A percentile compares a stretch with the other conserved stretches of the same genome.
phyloP scores from a whole-genome alignment of 2,329 filamentous ascomycete genomes.

The Ophiosphaerella korrae region DNA sequence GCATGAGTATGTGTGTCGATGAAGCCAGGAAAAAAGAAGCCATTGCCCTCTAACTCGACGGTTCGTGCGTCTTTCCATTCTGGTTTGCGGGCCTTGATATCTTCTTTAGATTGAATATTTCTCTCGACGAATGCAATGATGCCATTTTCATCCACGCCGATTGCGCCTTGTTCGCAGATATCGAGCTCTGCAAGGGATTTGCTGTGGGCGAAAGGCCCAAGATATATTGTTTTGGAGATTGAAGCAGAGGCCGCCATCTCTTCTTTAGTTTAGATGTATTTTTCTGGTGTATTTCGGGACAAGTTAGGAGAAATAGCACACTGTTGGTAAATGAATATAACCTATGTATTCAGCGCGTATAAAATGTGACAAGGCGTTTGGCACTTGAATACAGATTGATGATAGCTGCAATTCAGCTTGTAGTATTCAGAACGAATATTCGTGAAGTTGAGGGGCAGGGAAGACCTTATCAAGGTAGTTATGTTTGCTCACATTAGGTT shows the following conservation, averaged over 20 bases:
- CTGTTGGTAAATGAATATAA: too few relatives aligned
- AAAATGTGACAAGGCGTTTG: too few relatives aligned
- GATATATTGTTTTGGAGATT: conserved; percentile 54
- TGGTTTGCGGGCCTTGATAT: conserved; percentile 28
- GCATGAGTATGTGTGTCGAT: conserved; percentile 96
- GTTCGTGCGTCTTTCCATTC: conserved; percentile 50
- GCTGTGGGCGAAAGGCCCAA: conserved; percentile 67
- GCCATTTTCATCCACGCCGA: conserved; percentile 59
- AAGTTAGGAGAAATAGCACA: too few relatives aligned
- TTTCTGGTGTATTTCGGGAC: too few relatives aligned
- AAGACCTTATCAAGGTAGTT: conserved; percentile 20
- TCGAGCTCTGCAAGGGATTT: conserved; percentile 56
- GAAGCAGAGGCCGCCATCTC: conserved; percentile 34
- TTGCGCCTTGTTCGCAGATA: conserved; percentile 52
- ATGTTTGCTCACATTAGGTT: conserved; percentile 10
- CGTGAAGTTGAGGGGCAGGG: conserved; percentile 5
- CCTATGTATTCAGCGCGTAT: too few relatives aligned
- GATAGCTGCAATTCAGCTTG: too few relatives aligned
- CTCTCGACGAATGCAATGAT: conserved; percentile 57
- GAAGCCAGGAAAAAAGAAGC: conserved; percentile 86
- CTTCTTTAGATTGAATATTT: conserved; percentile 26
- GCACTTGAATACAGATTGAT: too few relatives aligned
- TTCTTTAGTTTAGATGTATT: too few relatives aligned
- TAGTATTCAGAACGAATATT: background rate
- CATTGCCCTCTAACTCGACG: conserved; percentile 51